A percentile compares a stretch with the other conserved stretches of the same genome.
phyloP scores from a whole-genome alignment of 352 stramenopile species.

The Elongisporangium senticosum region DNA sequence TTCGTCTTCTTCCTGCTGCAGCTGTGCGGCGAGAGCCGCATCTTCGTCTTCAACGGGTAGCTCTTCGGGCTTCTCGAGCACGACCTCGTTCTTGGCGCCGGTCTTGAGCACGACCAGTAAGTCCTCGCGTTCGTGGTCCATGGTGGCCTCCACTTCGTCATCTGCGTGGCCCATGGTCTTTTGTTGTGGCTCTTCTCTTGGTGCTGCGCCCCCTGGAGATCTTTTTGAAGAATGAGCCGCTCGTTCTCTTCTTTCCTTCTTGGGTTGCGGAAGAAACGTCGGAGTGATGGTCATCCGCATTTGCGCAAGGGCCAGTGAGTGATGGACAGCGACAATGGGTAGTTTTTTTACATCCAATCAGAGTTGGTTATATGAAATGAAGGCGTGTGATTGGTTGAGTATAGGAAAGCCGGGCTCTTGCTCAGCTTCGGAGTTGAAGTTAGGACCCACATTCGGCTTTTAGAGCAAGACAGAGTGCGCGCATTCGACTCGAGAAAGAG shows the following conservation, averaged over 20 bases:
- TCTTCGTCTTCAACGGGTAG: background rate
- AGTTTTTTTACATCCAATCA: background rate
- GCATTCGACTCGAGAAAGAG: background rate
- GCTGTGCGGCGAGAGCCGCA: background rate
- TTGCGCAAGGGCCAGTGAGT: background rate
- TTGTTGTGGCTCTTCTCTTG: background rate
- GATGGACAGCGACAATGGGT: background rate
- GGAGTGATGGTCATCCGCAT: background rate
- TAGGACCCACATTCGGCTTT: background rate
- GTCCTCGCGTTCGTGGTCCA: background rate
- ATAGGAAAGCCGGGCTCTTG: background rate
- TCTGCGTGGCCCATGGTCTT: background rate
- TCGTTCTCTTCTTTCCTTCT: background rate
- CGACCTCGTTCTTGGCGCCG: background rate
- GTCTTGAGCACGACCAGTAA: background rate
- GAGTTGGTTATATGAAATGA: background rate
- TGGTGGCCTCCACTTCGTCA: background rate
- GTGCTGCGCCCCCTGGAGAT: background rate
- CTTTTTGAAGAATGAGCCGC: background rate
- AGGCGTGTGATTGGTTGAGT: background rate
- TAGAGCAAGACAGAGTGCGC: background rate
- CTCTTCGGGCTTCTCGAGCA: background rate
- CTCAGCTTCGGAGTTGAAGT: background rate
- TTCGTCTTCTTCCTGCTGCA: background rate
- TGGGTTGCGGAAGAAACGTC: background rate